These are phyloP conservation scores for Cyberlindnera nakhonratchasimensis DNA, from an alignment of 805 yeast species.

Conservation along the genomic window DNA sequence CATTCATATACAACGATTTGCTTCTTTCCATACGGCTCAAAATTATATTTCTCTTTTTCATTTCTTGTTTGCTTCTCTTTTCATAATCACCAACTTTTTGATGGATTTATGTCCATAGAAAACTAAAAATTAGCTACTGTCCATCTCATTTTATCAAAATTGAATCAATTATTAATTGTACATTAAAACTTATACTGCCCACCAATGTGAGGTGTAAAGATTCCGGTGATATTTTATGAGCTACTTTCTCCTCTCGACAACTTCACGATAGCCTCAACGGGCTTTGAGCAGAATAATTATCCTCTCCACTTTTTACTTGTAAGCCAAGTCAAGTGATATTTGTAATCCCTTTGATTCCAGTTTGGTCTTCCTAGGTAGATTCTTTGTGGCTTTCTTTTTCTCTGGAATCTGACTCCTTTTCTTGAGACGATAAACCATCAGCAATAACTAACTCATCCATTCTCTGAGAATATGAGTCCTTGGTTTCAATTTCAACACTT, in stretches of 20 bases:
- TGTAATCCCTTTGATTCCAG: too few species aligned
- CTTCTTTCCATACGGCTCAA: neutral
- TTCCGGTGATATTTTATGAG: too few species aligned
- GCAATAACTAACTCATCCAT: neutral
- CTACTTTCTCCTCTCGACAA: neutral
- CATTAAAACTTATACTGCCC: neutral
- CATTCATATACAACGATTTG: neutral
- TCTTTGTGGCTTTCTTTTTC: neutral
- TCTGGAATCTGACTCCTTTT: neutral
- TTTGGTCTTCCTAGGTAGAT: neutral
- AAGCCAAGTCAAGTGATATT: too few species aligned
- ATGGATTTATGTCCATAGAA: too few species aligned
- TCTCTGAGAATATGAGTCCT: neutral
- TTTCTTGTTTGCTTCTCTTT: too few species aligned
- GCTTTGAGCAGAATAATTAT: too few species aligned
- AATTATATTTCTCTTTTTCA: too few species aligned
- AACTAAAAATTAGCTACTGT: too few species aligned
- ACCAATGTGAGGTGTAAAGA: too few species aligned
- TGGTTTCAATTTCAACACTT: conserved; percentile 1
- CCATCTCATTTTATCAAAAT: too few species aligned
- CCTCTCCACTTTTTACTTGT: too few species aligned
- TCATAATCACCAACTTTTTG: too few species aligned
- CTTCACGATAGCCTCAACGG: neutral
- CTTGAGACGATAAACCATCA: neutral
- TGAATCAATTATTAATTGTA: neutral